Evolutionary conservation across 371 early-diverging fungal genomes (phyloP), one percentile per base, ranked within the genome.

Genomic region (Apophysomyces variabilis): DNA sequence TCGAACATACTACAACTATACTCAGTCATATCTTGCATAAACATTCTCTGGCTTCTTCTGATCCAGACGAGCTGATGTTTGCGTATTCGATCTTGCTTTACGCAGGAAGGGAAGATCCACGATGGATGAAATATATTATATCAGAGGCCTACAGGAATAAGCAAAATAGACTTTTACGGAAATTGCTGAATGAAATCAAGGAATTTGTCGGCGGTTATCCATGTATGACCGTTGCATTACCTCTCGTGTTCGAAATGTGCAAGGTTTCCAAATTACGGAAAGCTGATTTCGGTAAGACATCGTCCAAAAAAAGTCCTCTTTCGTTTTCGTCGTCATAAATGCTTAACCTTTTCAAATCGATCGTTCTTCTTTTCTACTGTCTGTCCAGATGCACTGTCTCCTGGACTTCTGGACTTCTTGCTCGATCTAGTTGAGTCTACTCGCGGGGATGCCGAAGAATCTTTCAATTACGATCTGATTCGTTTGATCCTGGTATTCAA

Each of bases 161-260:
- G 57, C 76, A 76, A 61, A 83, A 74, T 50, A 82, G 82, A 39
- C 75, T 80, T 61, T 78, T 80, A 68, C 81, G 67, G 32, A 83
- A 85, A 67, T 75, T 79, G 65, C 75, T 80, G 64, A 62, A 72
- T 32, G 83, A 84, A 68, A 77, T 89, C 37, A 21, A 78, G 16
- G 66, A 70, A 7, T 62, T 70, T 3, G 66, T 82, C 8, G 85
- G 82, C 62, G 64, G 62, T 38, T 64, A 74, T 46, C 65, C 60
- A 41, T 57, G 76, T 41, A 66, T 71, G 44, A 69, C 66, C 54
- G 67, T 89, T 26, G 83, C 89, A 2, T 78, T 92, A 67, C 71
- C 79, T 16, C 72, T 94, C 18, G 78, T 88, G 65, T 92, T 86
- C 74, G 92, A 94, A 71, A 83, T 95, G 68, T 90, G 90, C 60